Evolutionary conservation across 495 filamentous ascomycete species (phyloP), one percentile per base, ranked within the genome.

Genomic region (Copromyces sp.): DNA sequence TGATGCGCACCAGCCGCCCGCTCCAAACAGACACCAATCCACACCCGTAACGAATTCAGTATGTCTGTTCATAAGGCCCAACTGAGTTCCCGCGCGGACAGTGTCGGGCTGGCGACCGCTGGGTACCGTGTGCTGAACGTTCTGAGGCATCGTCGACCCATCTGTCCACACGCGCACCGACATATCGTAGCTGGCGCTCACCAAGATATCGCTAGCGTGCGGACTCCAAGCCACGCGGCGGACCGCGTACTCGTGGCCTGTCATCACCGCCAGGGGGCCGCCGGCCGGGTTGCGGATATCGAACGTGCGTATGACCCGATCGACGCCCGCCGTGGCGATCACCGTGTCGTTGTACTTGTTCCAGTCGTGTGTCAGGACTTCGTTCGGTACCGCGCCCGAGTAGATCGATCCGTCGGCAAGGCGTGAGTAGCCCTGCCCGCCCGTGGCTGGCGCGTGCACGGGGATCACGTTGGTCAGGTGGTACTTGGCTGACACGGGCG

Each of bases 41-140:
- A 98, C 92, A 20, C 95, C 95, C n/a, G 92, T 97, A 39, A 90
- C 94, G 80, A 99, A 99, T 83, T 99, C 95, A 2, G 94, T 96
- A 82, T 99, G 95, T 47, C 87, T 84, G 65, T 89, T 92, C 94
- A 99, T 97, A 14, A 93, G 83, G 5, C 94, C 96, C 73, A 98
- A 78, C 82, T 97, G 89, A 35, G 85, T 83, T 9, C 91, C 93
- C 24, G 85, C 80, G 5, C 86, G 79, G 7, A 82, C 76, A 9
- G 79, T 78, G 16, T 75, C 73, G 24, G 73, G 75, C 68, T 72
- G 73, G 37, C 71, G 69, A 39, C 65, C 68, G 81, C 39, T 14
- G 59, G 70, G 71, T n/a, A 68, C 47, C 29, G 39, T 39, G 12
- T 29, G 53, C 14, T 37, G 24, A 32, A 35, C 29, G 53, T 65